Base-by-base conservation (phyloP, 208 protist genomes). In the Crithidia mellificae region DNA sequence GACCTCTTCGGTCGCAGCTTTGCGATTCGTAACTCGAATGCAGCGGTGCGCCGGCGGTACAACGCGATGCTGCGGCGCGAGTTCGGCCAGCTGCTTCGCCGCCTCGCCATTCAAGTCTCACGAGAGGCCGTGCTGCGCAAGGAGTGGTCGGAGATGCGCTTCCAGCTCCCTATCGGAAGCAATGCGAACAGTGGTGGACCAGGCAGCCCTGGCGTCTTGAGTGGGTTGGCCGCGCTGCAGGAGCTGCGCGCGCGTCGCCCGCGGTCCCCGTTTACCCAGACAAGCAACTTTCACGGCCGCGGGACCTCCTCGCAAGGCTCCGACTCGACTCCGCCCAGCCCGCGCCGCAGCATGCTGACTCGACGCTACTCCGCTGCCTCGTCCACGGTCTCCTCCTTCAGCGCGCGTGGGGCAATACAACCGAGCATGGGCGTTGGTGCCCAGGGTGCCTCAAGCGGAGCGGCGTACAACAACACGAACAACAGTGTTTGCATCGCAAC, bases 1-100 rank as follows among this genome's bases (percentile, higher is more conserved):
- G 83, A 85, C 51, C 80, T 71, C 41, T 93, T 90, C 68, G 88
- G 88, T 9, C 72, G 63, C 41, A 76, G 77, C 59, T 88, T 87
- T 59, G 61, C 71, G n/a, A 69, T 87, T 12, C 85, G 85, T 57
- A 88, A 83, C 77, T 83, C 82, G 0, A 78, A 80, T 24, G 69
- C 67, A 11, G 56, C 62, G 6, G 51, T 91, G 30, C 59, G 73
- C 19, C 68, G 68, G 14, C 63, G 81, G 59, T 91, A 93, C 51
- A n/a, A 47, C 24, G 34, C 54, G n/a, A 63, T 90, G 53, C 73
- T 90, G 46, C 80, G 65, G 2, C 57, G 57, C 22, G 79, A 88
- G 51, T 74, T 74, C 32, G 62, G 39, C 0, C 61, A 70, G n/a
- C 68, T 88, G 44, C 54, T 83, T 7, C 62, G 56, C 38, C 65